Evolutionary conservation across 2,329 filamentous ascomycete genomes (phyloP), one percentile per base, ranked within the genome.

Genomic region (Aspergillus sergii): DNA sequence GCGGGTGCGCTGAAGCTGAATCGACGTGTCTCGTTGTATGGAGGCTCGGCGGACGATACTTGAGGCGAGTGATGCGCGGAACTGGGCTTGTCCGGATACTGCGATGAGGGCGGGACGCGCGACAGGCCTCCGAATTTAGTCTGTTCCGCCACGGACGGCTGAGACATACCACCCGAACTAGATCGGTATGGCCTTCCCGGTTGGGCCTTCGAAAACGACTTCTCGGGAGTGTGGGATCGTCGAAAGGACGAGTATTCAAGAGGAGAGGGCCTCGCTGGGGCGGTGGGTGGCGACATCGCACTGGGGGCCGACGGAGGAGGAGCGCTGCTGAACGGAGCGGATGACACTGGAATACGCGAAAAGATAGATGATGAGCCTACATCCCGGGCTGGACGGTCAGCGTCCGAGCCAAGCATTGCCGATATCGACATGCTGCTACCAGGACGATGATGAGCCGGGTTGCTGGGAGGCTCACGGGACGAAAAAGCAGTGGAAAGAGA

Each of bases 151-250:
- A 68, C 65, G 12, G 69, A 48, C 1, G 70, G 54, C 55, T 71
- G 68, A 1, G 73, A 67, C 16, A 72, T 69, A 14, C 75, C 73
- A 11, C 76, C 75, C 0, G 78, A 80, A 45, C 73, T 73, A 34
- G 78, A 77, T 48, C 77, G 73, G 53, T 78, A 80, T 2, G 74
- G 70, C 14, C 78, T 74, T 19, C 71, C 68, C 8, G 71, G 64
- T 46, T 73, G 71, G 10, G 70, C 70, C 67, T 75, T 88, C 82
- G 78, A 87, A 86, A 60, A 83, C 54, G 84, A 81, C 64, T 89
- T 88, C 51, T 93, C 90, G n/a, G 91, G 91, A 0, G 90, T 93
- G 62, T 91, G 88, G 2, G 90, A 90, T 64, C 90, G 84, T 65
- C 89, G 84, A 74, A 86, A 90, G 6, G 85, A 83, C 58, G 80